A percentile compares a stretch with the other conserved stretches of the same genome.
Evolutionary conservation across 2,329 filamentous ascomycete species (phyloP).

Genomic region (Arthrobotrys musiformis): DNA sequence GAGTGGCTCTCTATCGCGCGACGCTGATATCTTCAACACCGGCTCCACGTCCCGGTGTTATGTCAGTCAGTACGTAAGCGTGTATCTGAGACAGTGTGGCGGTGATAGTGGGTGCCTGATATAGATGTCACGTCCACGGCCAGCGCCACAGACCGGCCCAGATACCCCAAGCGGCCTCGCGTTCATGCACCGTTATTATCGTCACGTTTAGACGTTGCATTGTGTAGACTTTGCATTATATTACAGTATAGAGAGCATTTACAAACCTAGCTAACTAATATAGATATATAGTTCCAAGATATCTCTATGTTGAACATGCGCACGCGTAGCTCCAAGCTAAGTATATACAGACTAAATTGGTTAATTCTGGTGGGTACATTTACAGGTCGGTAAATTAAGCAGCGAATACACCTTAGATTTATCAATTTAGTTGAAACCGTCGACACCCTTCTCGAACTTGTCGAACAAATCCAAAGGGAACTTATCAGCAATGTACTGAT

Average conservation of each 20-base stretch:
- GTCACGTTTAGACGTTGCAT: no score
- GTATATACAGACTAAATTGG: no score
- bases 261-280: no score
- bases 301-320: no score
- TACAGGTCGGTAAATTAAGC: no score
- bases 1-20: not conserved
- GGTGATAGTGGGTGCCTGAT: conserved; percentile 20
- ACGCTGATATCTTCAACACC: not conserved
- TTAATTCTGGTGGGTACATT: no score
- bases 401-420: no score
- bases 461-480: conserved; percentile 71
- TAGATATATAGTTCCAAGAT: no score
- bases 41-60: not conserved
- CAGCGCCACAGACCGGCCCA: not conserved
- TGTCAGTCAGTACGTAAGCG: no score
- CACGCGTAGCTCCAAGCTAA: no score
- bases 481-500: conserved; percentile 69
- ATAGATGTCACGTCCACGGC: conserved; percentile 4
- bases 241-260: not conserved
- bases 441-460: conserved; percentile 46
- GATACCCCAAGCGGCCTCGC: not conserved
- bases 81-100: conserved; percentile 4
- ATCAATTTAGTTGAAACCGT: conserved; percentile 44
- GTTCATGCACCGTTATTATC: not conserved
- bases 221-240: not conserved